Evolutionary conservation across 495 filamentous ascomycete species (phyloP), one percentile per base, ranked within the genome.

Genomic region (Beverwykella pulmonaria): DNA sequence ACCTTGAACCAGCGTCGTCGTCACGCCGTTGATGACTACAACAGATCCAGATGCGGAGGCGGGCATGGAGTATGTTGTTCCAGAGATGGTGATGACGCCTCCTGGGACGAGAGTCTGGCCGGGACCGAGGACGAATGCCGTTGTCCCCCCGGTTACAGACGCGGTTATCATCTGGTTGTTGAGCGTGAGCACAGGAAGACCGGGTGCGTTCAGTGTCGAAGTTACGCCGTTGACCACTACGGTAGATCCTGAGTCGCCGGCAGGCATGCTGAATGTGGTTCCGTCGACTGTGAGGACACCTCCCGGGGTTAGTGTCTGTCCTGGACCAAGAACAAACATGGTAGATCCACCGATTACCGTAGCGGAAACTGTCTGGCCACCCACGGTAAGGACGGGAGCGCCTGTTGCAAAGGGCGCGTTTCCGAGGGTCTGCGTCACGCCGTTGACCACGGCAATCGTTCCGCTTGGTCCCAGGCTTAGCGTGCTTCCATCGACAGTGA

Each of bases 381-480:
- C 63, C 12, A 76, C 52, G 0, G 74, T 76, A 8, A 77, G 26
- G 12, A 67, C 62, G 32, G 74, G 73, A 10, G 26, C 15, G 30
- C 56, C 50, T n/a, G 56, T 61, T 5, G 54, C 10, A 17, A 62
- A 34, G 17, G 44, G 67, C 6, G 32, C 65, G 20, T 61, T 22
- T 23, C 59, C 59, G n/a, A 71, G 63, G 6, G 59, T 71, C 30
- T 67, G 65, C 1, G 69, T 71, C 2, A 59, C 50, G 32, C 65
- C 69, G 32, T 71, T 67, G 14, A 71, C 63, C 20, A 71, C 30
- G 1, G 69, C 69, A 30, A 71, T 68, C 0, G 69, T 64, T 36
- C 69, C 69, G 26, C 64, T 66, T n/a, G 69, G 69, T 6, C 69
- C 69, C 20, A 71, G 39, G 25, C 64, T 67, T 7, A 67, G 30